A percentile compares a stretch with the other conserved stretches of the same genome.
Conservation (phyloP, 73 alveolate genomes). For the Tetrahymena thermophila region DNA sequence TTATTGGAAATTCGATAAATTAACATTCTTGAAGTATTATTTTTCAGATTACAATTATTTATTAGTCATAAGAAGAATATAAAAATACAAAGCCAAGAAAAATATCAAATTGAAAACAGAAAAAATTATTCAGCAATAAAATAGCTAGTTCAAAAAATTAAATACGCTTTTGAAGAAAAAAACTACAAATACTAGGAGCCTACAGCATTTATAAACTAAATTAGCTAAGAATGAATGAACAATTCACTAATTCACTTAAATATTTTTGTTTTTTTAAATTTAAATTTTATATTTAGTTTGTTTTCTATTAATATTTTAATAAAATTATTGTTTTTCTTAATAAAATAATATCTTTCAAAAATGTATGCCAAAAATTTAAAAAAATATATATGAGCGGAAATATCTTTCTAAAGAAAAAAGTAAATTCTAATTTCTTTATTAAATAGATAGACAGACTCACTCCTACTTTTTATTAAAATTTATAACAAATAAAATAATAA, state of each 20-base stretch:
- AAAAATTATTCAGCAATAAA: background rate
- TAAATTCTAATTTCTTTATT: no score
- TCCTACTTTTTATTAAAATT: no score
- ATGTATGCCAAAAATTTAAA: no score
- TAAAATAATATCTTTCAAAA: no score
- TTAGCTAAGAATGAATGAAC: background rate
- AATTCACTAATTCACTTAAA: background rate
- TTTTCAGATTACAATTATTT: background rate
- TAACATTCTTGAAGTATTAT: background rate
- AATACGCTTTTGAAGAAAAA: background rate
- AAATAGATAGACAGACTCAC: no score
- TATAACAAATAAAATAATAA: no score
- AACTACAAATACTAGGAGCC: background rate
- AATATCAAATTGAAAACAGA: background rate
- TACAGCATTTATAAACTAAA: background rate
- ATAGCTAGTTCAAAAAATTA: background rate
- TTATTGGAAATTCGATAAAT: background rate
- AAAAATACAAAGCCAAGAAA: background rate
- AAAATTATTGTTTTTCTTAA: no score
- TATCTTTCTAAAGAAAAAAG: no score
- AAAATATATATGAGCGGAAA: no score
- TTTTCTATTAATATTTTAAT: no score
- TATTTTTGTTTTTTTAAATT: no score
- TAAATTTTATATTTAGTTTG: no score
- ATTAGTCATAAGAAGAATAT: background rate